Evolutionary conservation across 352 stramenopile genomes (phyloP), one percentile per base, ranked within the genome.

Genomic region (Globisporangium acanthophoron): DNA sequence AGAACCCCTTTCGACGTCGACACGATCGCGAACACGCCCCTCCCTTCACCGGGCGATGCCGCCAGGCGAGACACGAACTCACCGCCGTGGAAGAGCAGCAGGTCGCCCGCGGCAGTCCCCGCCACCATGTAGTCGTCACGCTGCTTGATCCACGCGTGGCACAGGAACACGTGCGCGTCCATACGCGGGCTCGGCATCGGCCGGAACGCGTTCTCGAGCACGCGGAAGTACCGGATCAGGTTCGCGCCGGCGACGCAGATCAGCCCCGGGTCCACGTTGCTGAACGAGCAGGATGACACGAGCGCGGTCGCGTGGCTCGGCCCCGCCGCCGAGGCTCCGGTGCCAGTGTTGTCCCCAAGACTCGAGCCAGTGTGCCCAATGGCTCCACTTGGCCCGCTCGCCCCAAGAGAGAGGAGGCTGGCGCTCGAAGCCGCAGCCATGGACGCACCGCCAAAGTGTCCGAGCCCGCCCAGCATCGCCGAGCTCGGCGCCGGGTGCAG

Each of bases 121-220:
- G 92, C 78, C 11, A 98, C 62, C 51, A 96, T 71, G 61, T 89
- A 85, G 67, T 98, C 87, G 27, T 98, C 86, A 6, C 82, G 76
- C 60, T 94, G 81, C 53, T 95, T 93, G 57, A 98, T 71, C 93
- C 93, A 98, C 37, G 70, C 71, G 65, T 97, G 90, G 40, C 77
- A 81, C 3, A 90, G 67, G 31, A 97, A 89, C n/a, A 80, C 71
- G 41, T 90, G 71, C 21, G 57, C 62, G 12, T 94, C 78, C 51
- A 96, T 75, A 16, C 76, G 76, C 43, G 85, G 79, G 54, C 73
- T 92, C 31, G 90, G 87, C 71, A 97, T 87, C 33, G 85, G 77
- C 5, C 86, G 76, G 45, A 97, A 84, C 16, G 90, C 67, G 52
- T 84, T 91, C 58, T 97, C 92, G 2, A 90, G 69, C n/a, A 98